Percentiles rank a stretch among this genome's conserved stretches.
Conservation (phyloP, 345 rosid genomes). For the Salix koriyanagi region DNA sequence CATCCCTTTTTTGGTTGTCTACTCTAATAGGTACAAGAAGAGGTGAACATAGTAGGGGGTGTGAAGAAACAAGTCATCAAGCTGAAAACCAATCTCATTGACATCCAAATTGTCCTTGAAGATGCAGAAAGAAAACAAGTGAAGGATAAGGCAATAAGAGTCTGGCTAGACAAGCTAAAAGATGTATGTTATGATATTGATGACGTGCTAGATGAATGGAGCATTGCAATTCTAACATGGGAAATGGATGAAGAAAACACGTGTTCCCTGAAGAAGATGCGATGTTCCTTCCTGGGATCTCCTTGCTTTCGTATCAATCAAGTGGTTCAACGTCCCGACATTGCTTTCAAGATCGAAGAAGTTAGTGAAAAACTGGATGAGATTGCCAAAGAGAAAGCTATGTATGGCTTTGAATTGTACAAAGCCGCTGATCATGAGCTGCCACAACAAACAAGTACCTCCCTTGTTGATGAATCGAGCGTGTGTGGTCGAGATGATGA, state of each 20-base stretch:
- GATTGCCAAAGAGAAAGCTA: not conserved
- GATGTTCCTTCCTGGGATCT: not conserved
- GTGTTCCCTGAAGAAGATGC: not conserved
- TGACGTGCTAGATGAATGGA: constrained; percentile 20
- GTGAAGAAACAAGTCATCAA: constrained; percentile 7
- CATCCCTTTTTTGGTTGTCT: no score
- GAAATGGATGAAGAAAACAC: not conserved
- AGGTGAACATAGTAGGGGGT: constrained; percentile 7
- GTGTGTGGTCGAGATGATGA: no score
- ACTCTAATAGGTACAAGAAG: not conserved
- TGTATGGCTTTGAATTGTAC: no score
- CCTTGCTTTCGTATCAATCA: not conserved
- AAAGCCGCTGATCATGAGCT: no score
- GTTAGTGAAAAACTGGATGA: not conserved
- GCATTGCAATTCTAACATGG: constrained; percentile 5
- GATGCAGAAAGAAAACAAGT: constrained; percentile 25
- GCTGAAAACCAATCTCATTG: not conserved
- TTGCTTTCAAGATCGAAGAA: not conserved
- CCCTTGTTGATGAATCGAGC: no score
- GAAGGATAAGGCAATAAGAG: not conserved
- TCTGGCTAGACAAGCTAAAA: constrained; percentile 19
- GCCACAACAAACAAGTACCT: no score
- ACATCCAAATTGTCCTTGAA: constrained; percentile 11
- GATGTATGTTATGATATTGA: constrained; percentile 13
- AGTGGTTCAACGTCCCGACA: not conserved